phyloP scores from a whole-genome alignment of 768 basidiomycete genomes.

The Nidularia pulvinata region DNA sequence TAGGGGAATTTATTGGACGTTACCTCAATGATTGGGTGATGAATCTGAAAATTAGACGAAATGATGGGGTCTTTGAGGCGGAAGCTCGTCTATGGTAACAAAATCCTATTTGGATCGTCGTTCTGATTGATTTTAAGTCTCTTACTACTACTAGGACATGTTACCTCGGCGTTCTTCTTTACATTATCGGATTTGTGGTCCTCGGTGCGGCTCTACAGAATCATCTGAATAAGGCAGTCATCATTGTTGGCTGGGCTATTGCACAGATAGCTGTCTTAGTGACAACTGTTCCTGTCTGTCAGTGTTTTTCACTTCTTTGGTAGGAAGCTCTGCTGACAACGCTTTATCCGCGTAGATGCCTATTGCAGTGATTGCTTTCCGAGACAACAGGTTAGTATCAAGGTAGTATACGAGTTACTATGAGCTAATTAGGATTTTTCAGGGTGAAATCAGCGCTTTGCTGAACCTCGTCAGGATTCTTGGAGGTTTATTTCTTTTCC shows the following conservation, averaged over 20 bases:
- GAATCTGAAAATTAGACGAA: constrained; percentile 24
- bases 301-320: constrained; percentile 11
- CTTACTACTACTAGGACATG: constrained; percentile 27
- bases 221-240: constrained; percentile 32
- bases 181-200: constrained; percentile 44
- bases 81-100: constrained; percentile 41
- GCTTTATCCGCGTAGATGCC: constrained; percentile 12
- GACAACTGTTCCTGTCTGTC: constrained; percentile 46
- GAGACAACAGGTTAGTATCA: constrained; percentile 7
- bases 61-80: constrained; percentile 37
- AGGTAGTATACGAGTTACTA: constrained; percentile 6
- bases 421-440: not conserved
- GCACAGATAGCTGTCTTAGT: constrained; percentile 40
- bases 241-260: constrained; percentile 56
- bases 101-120: constrained; percentile 1
- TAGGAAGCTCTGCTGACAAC: constrained; percentile 14
- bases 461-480: constrained; percentile 51
- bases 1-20: constrained; percentile 36
- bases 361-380: constrained; percentile 48
- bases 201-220: constrained; percentile 44
- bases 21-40: constrained; percentile 35
- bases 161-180: constrained; percentile 44
- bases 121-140: not conserved
- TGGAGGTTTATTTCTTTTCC: constrained; percentile 26
- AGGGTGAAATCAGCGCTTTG: constrained; percentile 57